Evolutionary conservation across 2,329 filamentous ascomycete genomes (phyloP).

Genomic region (Cercospora sp.): DNA sequence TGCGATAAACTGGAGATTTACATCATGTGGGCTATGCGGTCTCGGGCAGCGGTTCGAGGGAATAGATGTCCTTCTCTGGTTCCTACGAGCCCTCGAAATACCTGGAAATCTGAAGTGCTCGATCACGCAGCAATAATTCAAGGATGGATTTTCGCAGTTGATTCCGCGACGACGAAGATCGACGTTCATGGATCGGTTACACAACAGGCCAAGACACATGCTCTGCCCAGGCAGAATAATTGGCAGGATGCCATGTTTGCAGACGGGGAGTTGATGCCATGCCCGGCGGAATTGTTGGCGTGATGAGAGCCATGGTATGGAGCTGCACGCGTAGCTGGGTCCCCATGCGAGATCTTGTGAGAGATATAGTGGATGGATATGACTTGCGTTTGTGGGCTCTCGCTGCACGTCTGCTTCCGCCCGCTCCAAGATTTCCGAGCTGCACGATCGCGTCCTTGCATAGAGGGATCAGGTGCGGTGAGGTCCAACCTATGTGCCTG

Average conservation of each 20-base stretch:
- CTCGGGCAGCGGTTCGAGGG: not conserved
- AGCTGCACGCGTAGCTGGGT: not conserved
- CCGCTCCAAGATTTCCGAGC: not conserved
- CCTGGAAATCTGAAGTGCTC: not conserved
- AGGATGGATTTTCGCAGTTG: not conserved
- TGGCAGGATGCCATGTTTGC: not conserved
- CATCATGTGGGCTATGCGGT: not conserved
- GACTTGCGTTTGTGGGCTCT: not conserved
- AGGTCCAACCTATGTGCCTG: not conserved
- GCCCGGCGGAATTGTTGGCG: not conserved
- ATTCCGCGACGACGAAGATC: not conserved
- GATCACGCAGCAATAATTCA: not conserved
- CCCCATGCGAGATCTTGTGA: not conserved
- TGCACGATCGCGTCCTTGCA: not conserved
- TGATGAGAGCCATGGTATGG: not conserved
- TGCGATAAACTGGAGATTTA: not conserved
- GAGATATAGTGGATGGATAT: not conserved
- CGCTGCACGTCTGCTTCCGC: not conserved
- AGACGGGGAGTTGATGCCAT: not conserved
- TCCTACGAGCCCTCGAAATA: not conserved
- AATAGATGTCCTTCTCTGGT: not conserved
- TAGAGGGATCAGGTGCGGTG: not conserved
- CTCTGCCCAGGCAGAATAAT: not conserved
- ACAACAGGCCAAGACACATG: not conserved
- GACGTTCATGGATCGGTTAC: not conserved